Evolutionary conservation across 495 filamentous ascomycete species (phyloP).

Genomic region (Letharia columbiana): DNA sequence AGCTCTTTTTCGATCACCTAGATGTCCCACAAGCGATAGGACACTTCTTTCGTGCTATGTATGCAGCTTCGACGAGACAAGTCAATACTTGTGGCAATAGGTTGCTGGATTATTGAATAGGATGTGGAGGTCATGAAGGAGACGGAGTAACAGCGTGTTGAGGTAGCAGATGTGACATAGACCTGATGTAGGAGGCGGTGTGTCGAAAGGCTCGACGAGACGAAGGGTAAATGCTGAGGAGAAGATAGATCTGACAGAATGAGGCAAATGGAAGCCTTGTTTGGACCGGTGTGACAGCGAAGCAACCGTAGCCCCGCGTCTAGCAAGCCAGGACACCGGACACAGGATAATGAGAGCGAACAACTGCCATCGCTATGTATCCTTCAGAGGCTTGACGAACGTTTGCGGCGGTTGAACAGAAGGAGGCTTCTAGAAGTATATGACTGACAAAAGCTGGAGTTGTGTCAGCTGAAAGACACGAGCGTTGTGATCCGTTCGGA

Average conservation of each 20-base stretch:
- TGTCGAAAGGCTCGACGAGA: not conserved
- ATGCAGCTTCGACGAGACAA: not conserved
- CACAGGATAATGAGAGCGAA: not conserved
- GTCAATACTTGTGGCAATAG: not conserved
- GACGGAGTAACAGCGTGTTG: not conserved
- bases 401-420: not conserved
- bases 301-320: not conserved
- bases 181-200: not conserved
- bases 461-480: constrained; percentile 10
- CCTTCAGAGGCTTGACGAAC: not conserved
- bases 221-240: not conserved
- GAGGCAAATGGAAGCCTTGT: constrained; percentile 9
- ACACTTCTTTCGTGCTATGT: not conserved
- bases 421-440: not conserved
- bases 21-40: not conserved
- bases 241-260: not conserved
- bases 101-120: not conserved
- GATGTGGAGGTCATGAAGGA: not conserved
- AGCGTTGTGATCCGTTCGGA: not conserved
- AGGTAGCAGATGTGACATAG: not conserved
- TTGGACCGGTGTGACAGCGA: constrained; percentile 3
- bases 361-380: not conserved
- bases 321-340: not conserved
- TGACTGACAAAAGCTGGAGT: constrained; percentile 4
- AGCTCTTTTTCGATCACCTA: not conserved